Percentiles rank a stretch among this genome's conserved stretches.
Evolutionary conservation across 352 stramenopile genomes (phyloP).

Genomic region (Pythium biforme): DNA sequence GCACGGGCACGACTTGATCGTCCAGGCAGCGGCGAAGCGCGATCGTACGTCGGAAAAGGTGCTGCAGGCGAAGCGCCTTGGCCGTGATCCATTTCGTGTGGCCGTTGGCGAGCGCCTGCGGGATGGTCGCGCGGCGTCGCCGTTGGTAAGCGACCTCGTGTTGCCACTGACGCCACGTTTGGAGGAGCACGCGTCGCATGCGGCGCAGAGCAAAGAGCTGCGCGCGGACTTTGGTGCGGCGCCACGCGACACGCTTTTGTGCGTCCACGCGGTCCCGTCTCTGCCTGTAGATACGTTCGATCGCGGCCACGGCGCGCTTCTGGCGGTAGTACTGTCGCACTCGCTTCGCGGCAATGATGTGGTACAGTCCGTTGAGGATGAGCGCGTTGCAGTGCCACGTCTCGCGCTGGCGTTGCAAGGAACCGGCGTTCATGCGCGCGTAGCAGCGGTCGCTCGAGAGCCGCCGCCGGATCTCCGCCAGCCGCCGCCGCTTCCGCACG

Average conservation of each 20-base stretch:
- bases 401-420: conserved; percentile 22
- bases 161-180: conserved; percentile 9
- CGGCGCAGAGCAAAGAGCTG: conserved; percentile 8
- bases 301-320: conserved; percentile 29
- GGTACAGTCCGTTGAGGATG: conserved; percentile 32
- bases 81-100: conserved; percentile 20
- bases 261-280: conserved; percentile 23
- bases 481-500: conserved; percentile 10
- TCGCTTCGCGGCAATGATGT: conserved; percentile 34
- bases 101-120: conserved; percentile 7
- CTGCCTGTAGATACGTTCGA: conserved; percentile 28
- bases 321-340: conserved; percentile 23
- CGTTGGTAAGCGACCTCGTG: not conserved
- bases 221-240: conserved; percentile 27
- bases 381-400: conserved; percentile 23
- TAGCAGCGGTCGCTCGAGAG: conserved; percentile 41
- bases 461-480: conserved; percentile 19
- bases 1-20: conserved; percentile 8
- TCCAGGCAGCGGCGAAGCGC: not conserved
- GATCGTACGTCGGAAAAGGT: conserved; percentile 3
- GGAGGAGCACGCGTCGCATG: not conserved
- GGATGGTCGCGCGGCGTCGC: conserved; percentile 1
- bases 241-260: conserved; percentile 12
- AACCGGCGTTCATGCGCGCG: conserved; percentile 39
- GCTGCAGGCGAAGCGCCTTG: conserved; percentile 20